Percentiles rank a stretch among this genome's conserved stretches.
These are phyloP conservation scores for Chlamydomonas incerta DNA, from an alignment of 139 green algal species.

Conservation along the genomic window DNA sequence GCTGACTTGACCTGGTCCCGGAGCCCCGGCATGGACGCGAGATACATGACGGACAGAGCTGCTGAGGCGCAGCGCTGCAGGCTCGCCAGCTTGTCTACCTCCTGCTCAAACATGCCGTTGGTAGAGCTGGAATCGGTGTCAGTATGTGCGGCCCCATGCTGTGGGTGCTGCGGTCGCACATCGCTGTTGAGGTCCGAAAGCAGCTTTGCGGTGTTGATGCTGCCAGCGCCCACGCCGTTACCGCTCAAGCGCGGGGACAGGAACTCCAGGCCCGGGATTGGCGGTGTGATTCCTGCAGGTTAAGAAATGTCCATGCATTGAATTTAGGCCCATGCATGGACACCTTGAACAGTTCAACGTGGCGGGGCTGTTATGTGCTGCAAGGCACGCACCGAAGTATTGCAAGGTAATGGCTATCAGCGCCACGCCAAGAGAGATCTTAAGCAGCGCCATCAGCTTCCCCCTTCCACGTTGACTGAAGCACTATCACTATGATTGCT, in stretches of 20 bases:
- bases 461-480: too few relatives aligned
- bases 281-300: not conserved
- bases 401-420: too few relatives aligned
- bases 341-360: too few relatives aligned
- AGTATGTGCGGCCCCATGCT: too few relatives aligned
- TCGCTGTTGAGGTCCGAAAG: slow-evolving; percentile 20
- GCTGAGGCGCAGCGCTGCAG: not conserved
- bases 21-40: not conserved
- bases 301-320: too few relatives aligned
- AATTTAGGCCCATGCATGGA: too few relatives aligned
- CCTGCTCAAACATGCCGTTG: too few relatives aligned
- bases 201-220: not conserved
- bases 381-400: too few relatives aligned
- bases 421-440: not conserved
- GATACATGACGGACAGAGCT: slow-evolving; percentile 24
- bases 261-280: not conserved
- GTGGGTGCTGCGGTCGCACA: not conserved
- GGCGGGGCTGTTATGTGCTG: too few relatives aligned
- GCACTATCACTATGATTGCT: too few relatives aligned
- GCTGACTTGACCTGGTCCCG: not conserved
- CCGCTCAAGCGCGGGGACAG: not conserved
- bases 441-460: not conserved
- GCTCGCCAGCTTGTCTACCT: too few relatives aligned
- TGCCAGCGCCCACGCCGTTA: not conserved
- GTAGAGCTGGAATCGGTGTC: too few relatives aligned